Percentiles rank a stretch among this genome's conserved stretches.
Conservation (phyloP, 2,329 filamentous ascomycete species). For the Penicillium sp. region DNA sequence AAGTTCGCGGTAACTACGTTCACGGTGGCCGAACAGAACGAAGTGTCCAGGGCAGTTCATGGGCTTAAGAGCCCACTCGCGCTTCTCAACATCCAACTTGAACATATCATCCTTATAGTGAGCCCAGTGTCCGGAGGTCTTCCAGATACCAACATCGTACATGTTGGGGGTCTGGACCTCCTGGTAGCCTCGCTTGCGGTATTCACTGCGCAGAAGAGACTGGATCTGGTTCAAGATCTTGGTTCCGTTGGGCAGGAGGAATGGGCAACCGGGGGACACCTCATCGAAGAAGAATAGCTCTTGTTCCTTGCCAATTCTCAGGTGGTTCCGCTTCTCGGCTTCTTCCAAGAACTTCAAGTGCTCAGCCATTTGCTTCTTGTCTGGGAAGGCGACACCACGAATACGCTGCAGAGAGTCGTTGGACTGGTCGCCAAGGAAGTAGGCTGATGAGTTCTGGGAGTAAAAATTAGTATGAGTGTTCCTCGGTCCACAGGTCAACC, state of each 20-base stretch:
- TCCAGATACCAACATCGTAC: conserved; percentile 92
- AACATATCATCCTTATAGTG: conserved; percentile 97
- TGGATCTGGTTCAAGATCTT: conserved; percentile 90
- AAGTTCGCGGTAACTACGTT: conserved; percentile 83
- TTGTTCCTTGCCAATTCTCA: conserved; percentile 90
- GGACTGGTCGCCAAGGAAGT: conserved; percentile 89
- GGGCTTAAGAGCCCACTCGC: conserved; percentile 81
- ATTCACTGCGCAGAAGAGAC: conserved; percentile 77
- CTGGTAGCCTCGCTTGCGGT: conserved; percentile 89
- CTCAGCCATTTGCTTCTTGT: conserved; percentile 91
- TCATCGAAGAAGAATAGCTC: conserved; percentile 98
- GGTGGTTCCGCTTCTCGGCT: conserved; percentile 94
- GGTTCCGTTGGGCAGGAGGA: conserved; percentile 89
- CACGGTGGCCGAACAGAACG: conserved; percentile 78
- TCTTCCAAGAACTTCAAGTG: conserved; percentile 95
- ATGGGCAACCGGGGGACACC: conserved; percentile 85
- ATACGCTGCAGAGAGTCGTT: conserved; percentile 97
- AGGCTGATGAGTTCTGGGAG: conserved; percentile 66
- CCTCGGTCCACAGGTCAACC: neutral
- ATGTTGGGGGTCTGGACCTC: conserved; percentile 97
- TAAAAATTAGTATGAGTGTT: neutral
- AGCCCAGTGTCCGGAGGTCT: conserved; percentile 90
- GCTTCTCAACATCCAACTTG: conserved; percentile 77
- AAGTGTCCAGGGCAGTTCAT: conserved; percentile 99
- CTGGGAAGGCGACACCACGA: conserved; percentile 93